Percentiles rank a stretch among this genome's conserved stretches.
phyloP scores from a whole-genome alignment of 768 basidiomycete species.

The Tulasnella sp. region DNA sequence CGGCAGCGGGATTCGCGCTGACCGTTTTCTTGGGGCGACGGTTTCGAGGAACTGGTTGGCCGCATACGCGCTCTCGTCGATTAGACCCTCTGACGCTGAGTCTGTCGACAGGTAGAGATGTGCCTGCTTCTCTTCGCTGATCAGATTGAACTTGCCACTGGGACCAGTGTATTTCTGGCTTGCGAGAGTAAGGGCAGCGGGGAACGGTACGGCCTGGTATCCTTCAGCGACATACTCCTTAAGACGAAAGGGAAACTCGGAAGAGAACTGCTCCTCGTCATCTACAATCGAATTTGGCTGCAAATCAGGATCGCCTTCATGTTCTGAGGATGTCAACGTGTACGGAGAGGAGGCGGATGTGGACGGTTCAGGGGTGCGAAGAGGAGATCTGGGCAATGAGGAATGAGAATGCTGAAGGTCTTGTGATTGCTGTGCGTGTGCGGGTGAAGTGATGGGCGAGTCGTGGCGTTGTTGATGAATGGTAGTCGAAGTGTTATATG shows the following conservation, averaged over 20 bases:
- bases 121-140: background rate
- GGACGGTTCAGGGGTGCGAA: background rate
- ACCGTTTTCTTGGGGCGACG: background rate
- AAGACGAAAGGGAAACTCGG: slow-evolving; percentile 4
- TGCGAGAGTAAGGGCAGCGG: slow-evolving; percentile 44
- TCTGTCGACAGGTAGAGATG: background rate
- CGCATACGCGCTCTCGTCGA: background rate
- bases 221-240: slow-evolving; percentile 20
- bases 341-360: slow-evolving; percentile 1
- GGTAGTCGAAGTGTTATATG: too few relatives aligned
- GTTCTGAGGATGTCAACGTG: slow-evolving; percentile 6
- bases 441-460: too few relatives aligned
- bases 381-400: slow-evolving; percentile 7
- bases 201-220: slow-evolving; percentile 71
- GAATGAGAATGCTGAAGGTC: background rate
- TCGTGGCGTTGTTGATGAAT: too few relatives aligned
- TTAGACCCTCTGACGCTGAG: background rate
- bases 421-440: too few relatives aligned
- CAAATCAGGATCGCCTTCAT: background rate
- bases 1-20: background rate
- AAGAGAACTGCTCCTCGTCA: slow-evolving; percentile 9
- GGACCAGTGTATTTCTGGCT: slow-evolving; percentile 58
- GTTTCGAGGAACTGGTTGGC: slow-evolving; percentile 3
- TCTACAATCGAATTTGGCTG: slow-evolving; percentile 15
- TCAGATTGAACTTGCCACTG: slow-evolving; percentile 51